Conservation (phyloP, 495 filamentous ascomycete species). For the Hapsidospora chrysogenum region DNA sequence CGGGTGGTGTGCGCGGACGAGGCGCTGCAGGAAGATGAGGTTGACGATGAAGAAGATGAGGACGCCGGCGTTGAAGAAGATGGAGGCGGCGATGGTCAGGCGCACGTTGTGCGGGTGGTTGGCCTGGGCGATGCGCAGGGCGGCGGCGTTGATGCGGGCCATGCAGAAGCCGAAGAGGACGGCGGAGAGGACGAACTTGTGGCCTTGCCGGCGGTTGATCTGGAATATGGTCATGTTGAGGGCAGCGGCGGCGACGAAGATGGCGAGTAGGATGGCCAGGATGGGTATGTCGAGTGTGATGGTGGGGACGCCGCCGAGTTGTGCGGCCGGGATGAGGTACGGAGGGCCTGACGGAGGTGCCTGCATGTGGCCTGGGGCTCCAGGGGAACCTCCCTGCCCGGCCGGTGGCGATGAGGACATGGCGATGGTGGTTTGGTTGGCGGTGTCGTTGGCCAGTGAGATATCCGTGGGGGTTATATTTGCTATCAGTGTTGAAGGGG, state of each 20-base stretch:
- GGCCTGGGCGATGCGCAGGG: slow-evolving; percentile 47
- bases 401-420: too few species aligned
- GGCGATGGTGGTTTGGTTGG: too few species aligned
- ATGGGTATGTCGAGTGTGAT: slow-evolving; percentile 44
- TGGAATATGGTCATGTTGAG: slow-evolving; percentile 51
- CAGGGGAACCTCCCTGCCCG: too few species aligned
- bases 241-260: slow-evolving; percentile 43
- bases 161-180: slow-evolving; percentile 68
- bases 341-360: too few species aligned
- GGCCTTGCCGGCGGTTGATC: slow-evolving; percentile 34
- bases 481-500: too few species aligned
- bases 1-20: slow-evolving; percentile 59
- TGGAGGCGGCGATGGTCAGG: slow-evolving; percentile 51
- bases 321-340: slow-evolving; percentile 21
- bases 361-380: too few species aligned
- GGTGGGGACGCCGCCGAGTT: slow-evolving; percentile 42
- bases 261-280: slow-evolving; percentile 40
- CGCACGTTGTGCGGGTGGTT: slow-evolving; percentile 23
- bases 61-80: slow-evolving; percentile 64
- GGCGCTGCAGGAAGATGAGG: slow-evolving; percentile 60
- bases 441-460: too few species aligned
- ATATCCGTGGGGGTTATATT: too few species aligned
- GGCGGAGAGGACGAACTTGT: slow-evolving; percentile 56
- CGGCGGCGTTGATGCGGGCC: slow-evolving; percentile 46
- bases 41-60: slow-evolving; percentile 70